A percentile compares a stretch with the other conserved stretches of the same genome.
Evolutionary conservation across 352 stramenopile species (phyloP).

Genomic region (Pythium oligandrum): DNA sequence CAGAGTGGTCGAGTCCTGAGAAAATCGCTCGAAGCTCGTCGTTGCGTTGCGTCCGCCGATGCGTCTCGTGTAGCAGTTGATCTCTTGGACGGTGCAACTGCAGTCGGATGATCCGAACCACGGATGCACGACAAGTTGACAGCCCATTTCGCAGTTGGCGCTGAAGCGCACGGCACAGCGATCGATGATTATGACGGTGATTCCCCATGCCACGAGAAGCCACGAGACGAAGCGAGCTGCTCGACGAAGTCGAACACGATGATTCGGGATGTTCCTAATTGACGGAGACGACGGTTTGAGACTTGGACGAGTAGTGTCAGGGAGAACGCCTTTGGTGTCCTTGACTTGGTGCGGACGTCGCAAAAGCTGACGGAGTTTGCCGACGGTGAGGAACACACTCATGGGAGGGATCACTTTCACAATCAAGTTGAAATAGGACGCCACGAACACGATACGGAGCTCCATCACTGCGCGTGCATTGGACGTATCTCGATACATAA

Average conservation of each 20-base stretch:
- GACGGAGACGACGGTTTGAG: too few relatives aligned
- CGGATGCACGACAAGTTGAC: slow-evolving; percentile 4
- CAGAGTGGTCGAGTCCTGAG: too few relatives aligned
- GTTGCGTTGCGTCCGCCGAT: slow-evolving; percentile 1
- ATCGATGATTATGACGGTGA: slow-evolving; percentile 5
- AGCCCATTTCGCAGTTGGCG: slow-evolving; percentile 6
- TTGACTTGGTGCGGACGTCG: background rate
- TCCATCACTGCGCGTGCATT: slow-evolving; percentile 19
- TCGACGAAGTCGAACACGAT: too few relatives aligned
- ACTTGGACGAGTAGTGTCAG: background rate
- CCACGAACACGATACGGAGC: slow-evolving; percentile 10
- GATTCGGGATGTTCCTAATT: too few relatives aligned
- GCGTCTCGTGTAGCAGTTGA: slow-evolving; percentile 13
- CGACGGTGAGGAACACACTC: slow-evolving; percentile 12
- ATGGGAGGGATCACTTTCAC: slow-evolving; percentile 14
- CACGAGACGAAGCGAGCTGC: background rate
- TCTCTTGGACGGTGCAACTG: slow-evolving; percentile 9
- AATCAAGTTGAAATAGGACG: slow-evolving; percentile 12
- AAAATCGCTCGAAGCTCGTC: too few relatives aligned
- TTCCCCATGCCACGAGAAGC: slow-evolving; percentile 1
- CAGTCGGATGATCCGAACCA: slow-evolving; percentile 13
- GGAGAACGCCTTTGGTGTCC: background rate
- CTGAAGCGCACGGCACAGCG: background rate
- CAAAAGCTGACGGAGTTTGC: slow-evolving; percentile 14
- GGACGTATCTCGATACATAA: slow-evolving; percentile 20